phyloP scores from a whole-genome alignment of 352 stramenopile genomes.

The Phytopythium cucurbitacearum region DNA sequence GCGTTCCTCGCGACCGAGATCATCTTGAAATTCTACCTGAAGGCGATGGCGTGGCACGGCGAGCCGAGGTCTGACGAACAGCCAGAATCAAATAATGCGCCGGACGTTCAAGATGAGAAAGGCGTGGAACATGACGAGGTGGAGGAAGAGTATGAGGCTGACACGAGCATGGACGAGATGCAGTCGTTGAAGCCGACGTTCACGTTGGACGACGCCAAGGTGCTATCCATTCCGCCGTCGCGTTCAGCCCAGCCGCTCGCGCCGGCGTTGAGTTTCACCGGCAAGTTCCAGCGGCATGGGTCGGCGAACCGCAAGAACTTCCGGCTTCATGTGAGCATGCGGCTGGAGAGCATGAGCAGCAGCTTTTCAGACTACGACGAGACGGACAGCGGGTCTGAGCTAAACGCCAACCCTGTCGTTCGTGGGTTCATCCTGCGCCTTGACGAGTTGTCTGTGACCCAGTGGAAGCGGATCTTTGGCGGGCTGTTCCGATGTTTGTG shows the following conservation, averaged over 20 bases:
- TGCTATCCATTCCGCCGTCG: too few species aligned
- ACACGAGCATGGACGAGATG: not conserved
- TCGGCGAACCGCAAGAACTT: slow-evolving; percentile 33
- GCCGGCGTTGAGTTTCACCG: slow-evolving; percentile 4
- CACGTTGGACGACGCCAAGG: not conserved
- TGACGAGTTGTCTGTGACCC: slow-evolving; percentile 52
- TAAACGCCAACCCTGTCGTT: slow-evolving; percentile 24
- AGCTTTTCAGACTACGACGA: slow-evolving; percentile 32
- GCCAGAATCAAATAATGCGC: too few species aligned
- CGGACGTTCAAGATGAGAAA: slow-evolving; percentile 3
- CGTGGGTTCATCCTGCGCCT: slow-evolving; percentile 63
- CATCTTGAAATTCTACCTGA: slow-evolving; percentile 70
- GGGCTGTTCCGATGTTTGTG: slow-evolving; percentile 58
- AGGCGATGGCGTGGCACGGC: slow-evolving; percentile 68
- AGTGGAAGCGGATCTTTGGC: slow-evolving; percentile 75
- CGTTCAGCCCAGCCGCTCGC: slow-evolving; percentile 4
- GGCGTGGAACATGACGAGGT: not conserved
- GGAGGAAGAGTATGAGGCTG: not conserved
- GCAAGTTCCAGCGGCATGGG: slow-evolving; percentile 25
- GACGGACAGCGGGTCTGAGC: slow-evolving; percentile 21
- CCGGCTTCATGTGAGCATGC: slow-evolving; percentile 28
- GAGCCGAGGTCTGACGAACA: slow-evolving; percentile 24
- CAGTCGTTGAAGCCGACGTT: slow-evolving; percentile 1
- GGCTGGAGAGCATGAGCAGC: slow-evolving; percentile 38
- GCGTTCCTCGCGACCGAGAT: slow-evolving; percentile 67